Evolutionary conservation across 306 rosid genomes (phyloP).

Genomic region (Sicyos baderoa): DNA sequence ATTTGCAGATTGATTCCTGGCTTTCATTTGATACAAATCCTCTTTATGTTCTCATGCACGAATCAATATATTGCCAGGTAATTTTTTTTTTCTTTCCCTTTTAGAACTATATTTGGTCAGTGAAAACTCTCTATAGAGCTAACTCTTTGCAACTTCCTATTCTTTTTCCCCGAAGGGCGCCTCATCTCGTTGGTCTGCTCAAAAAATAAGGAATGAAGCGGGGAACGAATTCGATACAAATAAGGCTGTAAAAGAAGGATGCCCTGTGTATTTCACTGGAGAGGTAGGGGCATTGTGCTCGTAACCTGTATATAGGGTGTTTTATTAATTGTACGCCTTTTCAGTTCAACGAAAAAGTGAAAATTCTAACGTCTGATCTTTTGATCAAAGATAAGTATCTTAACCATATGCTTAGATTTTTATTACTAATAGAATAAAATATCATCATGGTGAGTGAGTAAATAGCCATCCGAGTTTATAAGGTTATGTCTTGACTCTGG

Average conservation of each 20-base stretch:
- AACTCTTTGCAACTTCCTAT: neutral
- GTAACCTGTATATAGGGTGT: neutral
- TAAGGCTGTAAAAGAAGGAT: constrained; percentile 52
- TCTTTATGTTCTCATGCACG: constrained; percentile 70
- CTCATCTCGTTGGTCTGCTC: constrained; percentile 69
- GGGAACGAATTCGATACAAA: constrained; percentile 57
- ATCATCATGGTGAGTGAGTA: neutral
- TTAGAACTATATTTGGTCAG: neutral
- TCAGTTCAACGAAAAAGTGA: neutral
- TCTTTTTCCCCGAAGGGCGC: constrained; percentile 46
- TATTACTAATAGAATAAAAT: neutral
- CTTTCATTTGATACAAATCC: constrained; percentile 57
- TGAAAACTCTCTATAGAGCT: neutral
- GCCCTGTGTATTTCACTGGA: constrained; percentile 60
- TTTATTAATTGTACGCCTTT: neutral
- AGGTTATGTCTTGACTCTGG: neutral
- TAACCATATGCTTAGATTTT: no score
- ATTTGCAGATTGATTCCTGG: constrained; percentile 62
- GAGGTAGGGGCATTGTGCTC: constrained; percentile 43
- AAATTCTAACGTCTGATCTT: no score
- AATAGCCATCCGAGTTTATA: neutral
- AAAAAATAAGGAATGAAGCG: constrained; percentile 47
- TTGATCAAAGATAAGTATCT: no score
- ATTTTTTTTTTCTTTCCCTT: constrained; percentile 1
- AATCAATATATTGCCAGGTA: constrained; percentile 88